A percentile compares a stretch with the other conserved stretches of the same genome.
Conservation (phyloP, 208 protist species). For the Lotmaria passim region DNA sequence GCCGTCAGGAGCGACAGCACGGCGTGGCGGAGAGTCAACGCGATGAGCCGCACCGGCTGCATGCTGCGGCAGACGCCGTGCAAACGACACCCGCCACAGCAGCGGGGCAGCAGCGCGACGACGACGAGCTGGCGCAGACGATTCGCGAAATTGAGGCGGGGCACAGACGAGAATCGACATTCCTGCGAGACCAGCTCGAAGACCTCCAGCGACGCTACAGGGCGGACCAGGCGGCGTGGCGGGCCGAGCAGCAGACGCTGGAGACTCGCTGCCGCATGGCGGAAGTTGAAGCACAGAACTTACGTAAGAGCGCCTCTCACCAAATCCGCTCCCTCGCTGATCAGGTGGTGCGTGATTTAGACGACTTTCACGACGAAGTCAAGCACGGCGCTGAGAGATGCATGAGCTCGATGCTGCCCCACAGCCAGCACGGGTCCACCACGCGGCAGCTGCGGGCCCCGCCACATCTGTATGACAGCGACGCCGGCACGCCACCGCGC, state of each 20-base stretch:
- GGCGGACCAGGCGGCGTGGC: conserved; percentile 18
- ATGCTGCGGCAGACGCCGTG: background rate
- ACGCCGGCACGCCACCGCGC: background rate
- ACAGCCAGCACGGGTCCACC: background rate
- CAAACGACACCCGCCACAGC: background rate
- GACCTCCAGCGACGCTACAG: conserved; percentile 16
- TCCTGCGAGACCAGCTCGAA: conserved; percentile 12
- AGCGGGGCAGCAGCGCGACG: background rate
- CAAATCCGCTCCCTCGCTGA: conserved; percentile 13
- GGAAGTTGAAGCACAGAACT: conserved; percentile 13
- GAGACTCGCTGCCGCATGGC: conserved; percentile 7
- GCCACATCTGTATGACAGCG: background rate
- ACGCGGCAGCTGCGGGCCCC: conserved; percentile 12
- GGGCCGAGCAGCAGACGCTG: conserved; percentile 18
- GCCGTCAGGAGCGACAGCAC: background rate
- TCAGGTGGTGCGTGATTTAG: conserved; percentile 25
- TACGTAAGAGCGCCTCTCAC: background rate
- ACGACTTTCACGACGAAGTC: conserved; percentile 18
- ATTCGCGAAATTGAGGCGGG: background rate
- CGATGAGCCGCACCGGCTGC: background rate
- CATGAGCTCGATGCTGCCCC: background rate
- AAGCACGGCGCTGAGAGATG: background rate
- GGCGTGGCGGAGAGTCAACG: conserved; percentile 3
- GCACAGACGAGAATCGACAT: background rate
- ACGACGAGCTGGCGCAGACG: background rate